Base-by-base conservation (phyloP, 192 early-diverging fungal species). In the Allomyces javanicus region DNA sequence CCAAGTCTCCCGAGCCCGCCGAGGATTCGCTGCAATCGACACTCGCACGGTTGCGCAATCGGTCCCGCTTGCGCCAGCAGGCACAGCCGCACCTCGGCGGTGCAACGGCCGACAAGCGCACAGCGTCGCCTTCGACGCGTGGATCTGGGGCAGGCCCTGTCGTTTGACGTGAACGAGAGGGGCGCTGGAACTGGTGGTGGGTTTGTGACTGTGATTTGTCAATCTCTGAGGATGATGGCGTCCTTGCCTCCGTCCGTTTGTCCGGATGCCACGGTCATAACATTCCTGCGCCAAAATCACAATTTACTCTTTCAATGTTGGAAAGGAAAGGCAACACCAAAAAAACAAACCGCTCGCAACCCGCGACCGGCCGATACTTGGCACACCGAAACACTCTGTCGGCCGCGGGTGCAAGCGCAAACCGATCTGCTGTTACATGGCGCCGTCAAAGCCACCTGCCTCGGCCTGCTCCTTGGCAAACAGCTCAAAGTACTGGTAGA, bases 401-500 rank as follows among this genome's bases (percentile, higher is more conserved):
- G 17, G 17, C 21, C 50, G 17, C 5, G 17, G 17, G 50, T 58
- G 21, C 17, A 58, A 58, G 21, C 17, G 1, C 12, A 21, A 58
- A 21, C 50, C 12, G 21, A 9, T 58, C 21, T 58, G 50, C 21
- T 58, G 1, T 58, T 58, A 58, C 50, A 21, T 14, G 21, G 50
- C 50, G 7, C 50, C 50, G 50, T 58, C 50, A 58, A 58, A 58
- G 50, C 73, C 71, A 70, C 71, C 69, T 66, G 74, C 74, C 72
- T 88, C 86, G 25, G 80, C 77, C 76, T 86, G 88, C 79, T 95
- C 94, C 81, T 92, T 95, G 69, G 93, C 85, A 80, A 95, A 94
- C 73, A 93, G 86, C 77, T 94, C 92, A 83, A 92, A 94, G 84
- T 96, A 94, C 79, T 93, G 92, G 85, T 96, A 99, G 76, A 99